phyloP scores from a whole-genome alignment of 805 yeast species.

The Pichia insulana region DNA sequence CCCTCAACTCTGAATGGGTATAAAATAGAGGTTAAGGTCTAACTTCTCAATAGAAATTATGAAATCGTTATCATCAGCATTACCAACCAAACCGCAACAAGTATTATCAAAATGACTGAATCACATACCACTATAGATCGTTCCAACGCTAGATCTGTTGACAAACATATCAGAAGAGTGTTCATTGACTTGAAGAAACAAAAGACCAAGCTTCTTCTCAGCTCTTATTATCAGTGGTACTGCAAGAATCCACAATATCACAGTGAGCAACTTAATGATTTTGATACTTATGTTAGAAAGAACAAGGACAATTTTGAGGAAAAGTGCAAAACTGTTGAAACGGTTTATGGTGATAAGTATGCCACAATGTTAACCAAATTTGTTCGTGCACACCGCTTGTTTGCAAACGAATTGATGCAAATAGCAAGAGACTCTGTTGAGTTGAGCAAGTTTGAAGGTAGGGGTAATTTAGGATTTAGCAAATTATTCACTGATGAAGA shows the following conservation, averaged over 20 bases:
- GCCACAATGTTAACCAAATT: constrained; percentile 8
- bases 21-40: too few relatives aligned
- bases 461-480: constrained; percentile 2
- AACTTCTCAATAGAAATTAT: too few relatives aligned
- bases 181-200: constrained; percentile 18
- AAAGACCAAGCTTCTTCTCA: constrained; percentile 17
- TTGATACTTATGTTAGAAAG: constrained; percentile 5
- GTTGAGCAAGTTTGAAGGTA: constrained; percentile 6
- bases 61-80: too few relatives aligned
- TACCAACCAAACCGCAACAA: too few relatives aligned
- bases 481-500: constrained; percentile 5
- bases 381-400: neutral
- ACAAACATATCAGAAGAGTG: constrained; percentile 12
- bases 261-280: neutral
- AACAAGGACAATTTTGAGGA: neutral
- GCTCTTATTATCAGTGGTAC: constrained; percentile 17
- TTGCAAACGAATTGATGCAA: constrained; percentile 2
- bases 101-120: neutral
- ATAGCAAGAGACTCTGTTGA: constrained; percentile 3
- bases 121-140: constrained; percentile 10
- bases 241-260: constrained; percentile 2
- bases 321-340: neutral
- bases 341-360: constrained; percentile 10
- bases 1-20: neutral
- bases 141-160: constrained; percentile 9